Evolutionary conservation across 2,329 filamentous ascomycete genomes (phyloP), one percentile per base, ranked within the genome.

Genomic region (Didymella glomerata): DNA sequence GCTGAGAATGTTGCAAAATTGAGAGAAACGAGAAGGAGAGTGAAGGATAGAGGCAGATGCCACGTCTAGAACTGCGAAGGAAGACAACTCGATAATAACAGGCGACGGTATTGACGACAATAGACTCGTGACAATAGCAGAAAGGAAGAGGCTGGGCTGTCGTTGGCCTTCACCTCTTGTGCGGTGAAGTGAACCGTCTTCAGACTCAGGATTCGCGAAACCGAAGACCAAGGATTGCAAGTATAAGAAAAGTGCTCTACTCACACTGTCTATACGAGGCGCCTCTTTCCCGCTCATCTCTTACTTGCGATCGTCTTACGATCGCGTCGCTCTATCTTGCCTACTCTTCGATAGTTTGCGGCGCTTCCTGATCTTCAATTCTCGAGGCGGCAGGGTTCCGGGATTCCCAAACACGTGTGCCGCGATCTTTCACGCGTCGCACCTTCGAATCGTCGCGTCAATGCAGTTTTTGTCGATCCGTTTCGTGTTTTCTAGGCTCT

Each of bases 391-490:
- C 55, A 55, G 58, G 64, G 48, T 47, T 54, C 30, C 63, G 50
- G 58, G 64, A 42, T 47, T 54, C 34, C 63, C 60, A 69, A 67
- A 74, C 69, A 69, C 69, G 69, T 68, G 63, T 57, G 62, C 48
- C 38, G 51, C 57, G 54, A 44, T 58, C 60, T 54, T 55, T 64
- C 48, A 72, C 68, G 74, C 72, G 69, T 76, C 68, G 52, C 63
- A 53, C 53, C 49, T 45, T 44, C 57, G 32, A 22, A 25, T n/a
- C 16, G 22, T 38, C 30, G 6, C 5, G 40, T n/a, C 24, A 30
- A 22, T 41, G 25, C 8, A 14, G 27, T 18, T 14, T 10, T 14
- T 34, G 1, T 36, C 20, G 46, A 20, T 10, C 14, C 18, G 2
- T 42, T 5, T 40, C 27, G 56, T 40, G 50, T 24, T 22, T 22